These are phyloP conservation scores for Quercus engelmannii DNA, from an alignment of 306 rosid genomes.

Conservation along the genomic window DNA sequence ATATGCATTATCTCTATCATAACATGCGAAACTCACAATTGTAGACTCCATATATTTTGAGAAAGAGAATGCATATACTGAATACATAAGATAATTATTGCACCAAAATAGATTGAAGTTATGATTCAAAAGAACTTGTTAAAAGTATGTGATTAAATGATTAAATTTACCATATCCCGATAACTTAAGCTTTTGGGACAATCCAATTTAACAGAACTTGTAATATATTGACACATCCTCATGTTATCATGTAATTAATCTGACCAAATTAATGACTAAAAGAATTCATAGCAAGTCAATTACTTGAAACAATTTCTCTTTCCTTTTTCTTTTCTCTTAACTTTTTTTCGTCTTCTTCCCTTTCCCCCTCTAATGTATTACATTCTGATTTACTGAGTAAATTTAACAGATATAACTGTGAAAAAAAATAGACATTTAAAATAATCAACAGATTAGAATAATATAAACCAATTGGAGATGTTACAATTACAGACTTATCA, in stretches of 20 bases:
- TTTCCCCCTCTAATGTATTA: slow-evolving; percentile 14
- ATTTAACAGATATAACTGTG: slow-evolving; percentile 8
- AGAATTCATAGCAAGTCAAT: background rate
- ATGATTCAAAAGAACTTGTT: too few relatives aligned
- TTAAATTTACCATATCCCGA: too few relatives aligned
- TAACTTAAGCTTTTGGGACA: too few relatives aligned
- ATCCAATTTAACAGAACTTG: too few relatives aligned
- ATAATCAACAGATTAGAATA: slow-evolving; percentile 10
- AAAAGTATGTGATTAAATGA: too few relatives aligned
- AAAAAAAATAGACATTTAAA: slow-evolving; percentile 13
- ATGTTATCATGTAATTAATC: background rate
- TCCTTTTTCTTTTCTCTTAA: background rate
- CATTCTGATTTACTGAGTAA: slow-evolving; percentile 12
- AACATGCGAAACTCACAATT: too few relatives aligned
- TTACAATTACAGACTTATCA: slow-evolving; percentile 7
- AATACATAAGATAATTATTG: too few relatives aligned
- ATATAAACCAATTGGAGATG: slow-evolving; percentile 6
- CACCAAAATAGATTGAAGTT: too few relatives aligned
- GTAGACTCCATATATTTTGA: too few relatives aligned
- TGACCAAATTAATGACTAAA: background rate
- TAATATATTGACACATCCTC: background rate
- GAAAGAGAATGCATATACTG: too few relatives aligned
- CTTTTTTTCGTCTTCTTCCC: background rate
- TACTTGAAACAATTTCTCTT: background rate
- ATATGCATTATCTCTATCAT: too few relatives aligned